Conservation (phyloP, 306 rosid genomes). For the Fragaria ananassa region DNA sequence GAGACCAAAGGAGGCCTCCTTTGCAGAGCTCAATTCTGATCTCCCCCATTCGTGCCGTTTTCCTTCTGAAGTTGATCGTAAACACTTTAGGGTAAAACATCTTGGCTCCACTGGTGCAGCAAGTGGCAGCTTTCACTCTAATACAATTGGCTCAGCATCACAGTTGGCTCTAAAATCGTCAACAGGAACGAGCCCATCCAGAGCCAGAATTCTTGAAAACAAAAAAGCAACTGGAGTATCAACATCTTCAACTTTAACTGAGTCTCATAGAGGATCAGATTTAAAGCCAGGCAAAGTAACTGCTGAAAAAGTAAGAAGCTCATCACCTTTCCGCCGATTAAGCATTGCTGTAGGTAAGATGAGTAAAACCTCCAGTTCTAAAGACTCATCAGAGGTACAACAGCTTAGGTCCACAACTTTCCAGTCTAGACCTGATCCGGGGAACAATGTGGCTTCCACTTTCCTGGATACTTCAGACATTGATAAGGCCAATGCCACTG, state of each 20-base stretch:
- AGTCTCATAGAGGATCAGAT: conserved; percentile 36
- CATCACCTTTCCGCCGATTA: conserved; percentile 76
- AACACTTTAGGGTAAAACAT: conserved; percentile 35
- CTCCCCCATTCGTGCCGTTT: conserved; percentile 38
- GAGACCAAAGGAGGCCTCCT: conserved; percentile 36
- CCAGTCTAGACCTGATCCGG: conserved; percentile 38
- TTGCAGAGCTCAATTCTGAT: conserved; percentile 31
- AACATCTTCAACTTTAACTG: conserved; percentile 35
- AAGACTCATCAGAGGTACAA: conserved; percentile 46
- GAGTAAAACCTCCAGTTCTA: conserved; percentile 51
- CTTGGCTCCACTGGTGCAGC: conserved; percentile 29
- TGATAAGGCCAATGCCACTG: conserved; percentile 45
- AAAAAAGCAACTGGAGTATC: conserved; percentile 29
- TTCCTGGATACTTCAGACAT: conserved; percentile 41
- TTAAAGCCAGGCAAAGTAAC: conserved; percentile 34
- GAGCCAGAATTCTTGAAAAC: conserved; percentile 42
- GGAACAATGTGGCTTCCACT: conserved; percentile 36
- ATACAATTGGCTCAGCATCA: conserved; percentile 35
- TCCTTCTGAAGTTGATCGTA: conserved; percentile 37
- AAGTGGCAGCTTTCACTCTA: conserved; percentile 28
- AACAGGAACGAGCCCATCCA: conserved; percentile 50
- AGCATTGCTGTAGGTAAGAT: conserved; percentile 52
- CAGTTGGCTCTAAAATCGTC: conserved; percentile 12
- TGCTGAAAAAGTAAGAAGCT: conserved; percentile 63
- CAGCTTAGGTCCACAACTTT: conserved; percentile 37